Conservation (phyloP, 495 filamentous ascomycete species). For the Acidiella bohemica region DNA sequence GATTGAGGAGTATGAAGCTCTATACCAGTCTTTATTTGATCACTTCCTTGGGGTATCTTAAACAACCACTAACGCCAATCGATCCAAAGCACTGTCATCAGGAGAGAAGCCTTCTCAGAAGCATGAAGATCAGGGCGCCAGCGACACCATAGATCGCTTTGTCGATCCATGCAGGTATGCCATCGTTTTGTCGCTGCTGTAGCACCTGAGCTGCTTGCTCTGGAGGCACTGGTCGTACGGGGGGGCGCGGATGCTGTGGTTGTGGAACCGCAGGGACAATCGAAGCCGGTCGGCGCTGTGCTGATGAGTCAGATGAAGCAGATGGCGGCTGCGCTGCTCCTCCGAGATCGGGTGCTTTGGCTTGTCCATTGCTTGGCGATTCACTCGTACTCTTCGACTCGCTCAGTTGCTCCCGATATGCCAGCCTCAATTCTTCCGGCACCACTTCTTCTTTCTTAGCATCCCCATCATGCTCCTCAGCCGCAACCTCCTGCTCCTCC, state of each 20-base stretch:
- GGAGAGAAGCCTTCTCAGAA: too few relatives aligned
- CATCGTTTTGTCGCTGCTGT: too few relatives aligned
- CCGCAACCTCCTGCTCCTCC: slow-evolving; percentile 30
- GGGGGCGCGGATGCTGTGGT: not conserved
- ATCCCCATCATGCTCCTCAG: slow-evolving; percentile 25
- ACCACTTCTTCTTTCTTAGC: slow-evolving; percentile 28
- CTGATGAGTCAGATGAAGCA: not conserved
- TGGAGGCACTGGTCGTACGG: slow-evolving; percentile 1
- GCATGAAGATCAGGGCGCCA: slow-evolving; percentile 34
- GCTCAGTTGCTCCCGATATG: slow-evolving; percentile 33
- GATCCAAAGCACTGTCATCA: too few relatives aligned
- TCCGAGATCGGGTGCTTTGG: slow-evolving; percentile 37
- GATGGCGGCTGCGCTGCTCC: not conserved
- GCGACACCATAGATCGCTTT: slow-evolving; percentile 41
- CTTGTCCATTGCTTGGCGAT: slow-evolving; percentile 1
- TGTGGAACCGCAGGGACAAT: not conserved
- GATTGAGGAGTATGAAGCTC: too few relatives aligned
- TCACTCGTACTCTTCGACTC: slow-evolving; percentile 34
- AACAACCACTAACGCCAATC: too few relatives aligned
- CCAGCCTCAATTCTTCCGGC: slow-evolving; percentile 37
- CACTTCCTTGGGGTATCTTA: too few relatives aligned
- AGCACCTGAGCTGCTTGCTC: too few relatives aligned
- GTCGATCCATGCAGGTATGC: slow-evolving; percentile 47
- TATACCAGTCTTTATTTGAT: too few relatives aligned
- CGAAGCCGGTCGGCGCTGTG: slow-evolving; percentile 1